These are phyloP conservation scores for Oidium heveae DNA, from an alignment of 2,329 filamentous ascomycete species.

Conservation along the genomic window DNA sequence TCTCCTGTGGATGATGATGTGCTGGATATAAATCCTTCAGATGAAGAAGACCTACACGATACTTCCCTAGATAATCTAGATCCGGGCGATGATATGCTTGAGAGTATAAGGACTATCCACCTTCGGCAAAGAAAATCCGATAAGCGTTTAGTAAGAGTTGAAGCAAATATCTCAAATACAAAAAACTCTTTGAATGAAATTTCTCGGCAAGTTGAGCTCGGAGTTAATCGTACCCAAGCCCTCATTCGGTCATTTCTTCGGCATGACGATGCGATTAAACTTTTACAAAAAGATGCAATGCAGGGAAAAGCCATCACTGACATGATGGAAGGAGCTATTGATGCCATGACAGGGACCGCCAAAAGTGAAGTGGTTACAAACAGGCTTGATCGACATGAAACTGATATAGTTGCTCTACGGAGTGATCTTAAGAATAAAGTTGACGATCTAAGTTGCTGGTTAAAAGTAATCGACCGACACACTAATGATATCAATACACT, in stretches of 20 bases:
- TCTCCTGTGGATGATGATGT: too few species aligned
- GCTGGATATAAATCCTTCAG: too few species aligned
- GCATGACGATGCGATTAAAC: background rate
- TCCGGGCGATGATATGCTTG: too few species aligned
- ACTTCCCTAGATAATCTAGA: too few species aligned
- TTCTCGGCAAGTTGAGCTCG: background rate
- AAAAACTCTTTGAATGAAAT: background rate
- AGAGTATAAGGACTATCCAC: background rate
- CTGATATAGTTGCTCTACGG: background rate
- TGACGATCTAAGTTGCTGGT: background rate
- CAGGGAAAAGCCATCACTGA: slow-evolving; percentile 1
- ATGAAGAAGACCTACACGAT: too few species aligned
- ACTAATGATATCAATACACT: background rate
- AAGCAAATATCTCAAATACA: background rate
- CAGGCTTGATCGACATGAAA: background rate
- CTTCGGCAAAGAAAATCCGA: background rate
- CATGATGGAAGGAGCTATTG: slow-evolving; percentile 1
- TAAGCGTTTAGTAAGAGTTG: background rate
- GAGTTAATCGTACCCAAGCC: background rate
- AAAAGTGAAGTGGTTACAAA: background rate
- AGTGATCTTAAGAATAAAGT: background rate
- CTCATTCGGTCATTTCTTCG: background rate
- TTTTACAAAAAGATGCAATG: background rate
- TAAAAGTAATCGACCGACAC: background rate
- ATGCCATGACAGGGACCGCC: background rate